These are phyloP conservation scores for Euphorbia peplus DNA, from an alignment of 345 rosid species.

Conservation along the genomic window DNA sequence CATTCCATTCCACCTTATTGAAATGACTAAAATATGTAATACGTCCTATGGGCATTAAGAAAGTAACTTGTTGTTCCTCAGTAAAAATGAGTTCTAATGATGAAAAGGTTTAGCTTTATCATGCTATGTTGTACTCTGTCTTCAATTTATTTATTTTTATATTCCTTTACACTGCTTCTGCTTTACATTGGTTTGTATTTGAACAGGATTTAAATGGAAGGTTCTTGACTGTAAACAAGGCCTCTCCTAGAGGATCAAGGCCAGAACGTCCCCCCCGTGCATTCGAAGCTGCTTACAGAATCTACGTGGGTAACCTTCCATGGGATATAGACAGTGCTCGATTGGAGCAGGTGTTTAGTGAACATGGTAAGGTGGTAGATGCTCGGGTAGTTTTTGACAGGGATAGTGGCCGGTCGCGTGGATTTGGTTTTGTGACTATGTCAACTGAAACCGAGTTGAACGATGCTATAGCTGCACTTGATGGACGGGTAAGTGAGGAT, in stretches of 20 bases:
- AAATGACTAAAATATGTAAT: not conserved
- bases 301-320: constrained; percentile 83
- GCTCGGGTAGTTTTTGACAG: constrained; percentile 80
- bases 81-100: not conserved
- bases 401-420: constrained; percentile 92
- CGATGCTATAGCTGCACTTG: constrained; percentile 87
- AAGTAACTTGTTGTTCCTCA: not conserved
- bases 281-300: constrained; percentile 46
- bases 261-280: constrained; percentile 60
- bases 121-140: not conserved
- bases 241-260: constrained; percentile 76
- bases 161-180: constrained; percentile 2
- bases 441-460: constrained; percentile 67
- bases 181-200: constrained; percentile 1
- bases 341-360: constrained; percentile 79
- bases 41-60: not conserved
- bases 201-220: constrained; percentile 75
- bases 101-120: not conserved
- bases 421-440: constrained; percentile 92
- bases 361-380: constrained; percentile 80
- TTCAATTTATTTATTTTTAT: not conserved
- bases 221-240: constrained; percentile 74
- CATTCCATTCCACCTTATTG: not conserved
- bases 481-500: constrained; percentile 65
- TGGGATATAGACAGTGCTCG: constrained; percentile 77